Evolutionary conservation across 2,329 filamentous ascomycete species (phyloP).

Genomic region (Fusarium heterosporum): DNA sequence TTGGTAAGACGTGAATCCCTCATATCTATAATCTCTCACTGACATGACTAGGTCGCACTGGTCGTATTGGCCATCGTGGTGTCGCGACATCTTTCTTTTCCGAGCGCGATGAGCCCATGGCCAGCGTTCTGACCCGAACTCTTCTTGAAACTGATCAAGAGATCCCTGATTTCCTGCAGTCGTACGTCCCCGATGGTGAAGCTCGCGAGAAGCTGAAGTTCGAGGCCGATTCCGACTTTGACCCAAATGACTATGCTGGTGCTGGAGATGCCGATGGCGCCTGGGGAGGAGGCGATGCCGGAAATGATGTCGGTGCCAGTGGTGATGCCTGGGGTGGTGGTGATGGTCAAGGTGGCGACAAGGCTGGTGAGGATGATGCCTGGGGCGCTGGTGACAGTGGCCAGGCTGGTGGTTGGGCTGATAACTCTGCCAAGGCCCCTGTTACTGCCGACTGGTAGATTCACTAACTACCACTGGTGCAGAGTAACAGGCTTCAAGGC

Average conservation of each 20-base stretch:
- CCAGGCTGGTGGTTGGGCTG: conserved; percentile 3
- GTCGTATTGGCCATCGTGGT: conserved; percentile 89
- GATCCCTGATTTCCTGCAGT: conserved; percentile 83
- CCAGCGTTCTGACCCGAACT: conserved; percentile 79
- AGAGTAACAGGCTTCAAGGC: neutral
- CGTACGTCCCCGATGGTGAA: conserved; percentile 69
- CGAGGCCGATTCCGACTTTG: conserved; percentile 67
- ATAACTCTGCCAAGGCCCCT: neutral
- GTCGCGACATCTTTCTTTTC: conserved; percentile 91
- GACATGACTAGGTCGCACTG: conserved; percentile 77
- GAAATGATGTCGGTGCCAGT: conserved; percentile 17
- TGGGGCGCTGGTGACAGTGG: neutral
- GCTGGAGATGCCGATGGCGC: conserved; percentile 39
- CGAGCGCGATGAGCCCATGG: conserved; percentile 79
- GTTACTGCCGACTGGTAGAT: conserved; percentile 19
- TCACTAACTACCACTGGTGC: neutral
- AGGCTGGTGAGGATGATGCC: neutral
- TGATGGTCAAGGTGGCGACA: neutral
- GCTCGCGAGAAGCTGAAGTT: conserved; percentile 62
- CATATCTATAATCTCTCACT: neutral
- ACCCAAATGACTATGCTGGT: conserved; percentile 53
- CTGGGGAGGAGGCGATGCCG: conserved; percentile 21
- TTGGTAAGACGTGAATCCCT: conserved; percentile 70
- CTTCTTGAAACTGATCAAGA: conserved; percentile 82
- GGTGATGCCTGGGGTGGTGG: conserved; percentile 24